A percentile compares a stretch with the other conserved stretches of the same genome.
Evolutionary conservation across 2,329 filamentous ascomycete genomes (phyloP).

Genomic region (Lithohypha guttulata): DNA sequence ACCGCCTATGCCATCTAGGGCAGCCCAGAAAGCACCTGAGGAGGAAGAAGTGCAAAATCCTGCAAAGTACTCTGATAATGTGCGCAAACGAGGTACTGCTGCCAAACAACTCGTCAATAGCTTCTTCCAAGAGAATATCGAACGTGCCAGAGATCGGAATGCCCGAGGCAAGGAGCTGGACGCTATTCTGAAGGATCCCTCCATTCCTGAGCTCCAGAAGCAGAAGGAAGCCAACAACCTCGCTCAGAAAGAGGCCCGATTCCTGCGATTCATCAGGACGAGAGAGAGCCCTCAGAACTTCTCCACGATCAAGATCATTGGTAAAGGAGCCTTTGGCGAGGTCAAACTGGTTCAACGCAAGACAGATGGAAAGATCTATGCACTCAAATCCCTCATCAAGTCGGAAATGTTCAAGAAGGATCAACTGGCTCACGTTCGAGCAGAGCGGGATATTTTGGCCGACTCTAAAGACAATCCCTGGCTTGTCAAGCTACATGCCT

Average conservation of each 20-base stretch:
- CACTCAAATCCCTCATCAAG: conserved; percentile 96
- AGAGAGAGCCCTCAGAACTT: conserved; percentile 93
- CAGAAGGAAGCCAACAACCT: conserved; percentile 76
- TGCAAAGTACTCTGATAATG: conserved; percentile 78
- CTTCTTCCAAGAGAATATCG: conserved; percentile 98
- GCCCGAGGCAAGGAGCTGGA: conserved; percentile 91
- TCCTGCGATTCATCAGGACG: conserved; percentile 85
- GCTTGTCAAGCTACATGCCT: conserved; percentile 97
- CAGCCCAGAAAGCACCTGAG: conserved; percentile 47
- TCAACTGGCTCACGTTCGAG: conserved; percentile 91
- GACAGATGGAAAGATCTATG: conserved; percentile 92
- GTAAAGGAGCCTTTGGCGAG: conserved; percentile 97
- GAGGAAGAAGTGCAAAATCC: conserved; percentile 68
- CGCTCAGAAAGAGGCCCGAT: conserved; percentile 80
- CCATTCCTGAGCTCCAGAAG: conserved; percentile 63
- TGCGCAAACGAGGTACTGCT: conserved; percentile 60
- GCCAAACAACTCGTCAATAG: conserved; percentile 56
- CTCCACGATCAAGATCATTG: conserved; percentile 92
- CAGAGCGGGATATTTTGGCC: conserved; percentile 92
- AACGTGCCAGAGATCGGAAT: conserved; percentile 88
- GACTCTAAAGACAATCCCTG: conserved; percentile 95
- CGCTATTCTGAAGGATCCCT: conserved; percentile 67
- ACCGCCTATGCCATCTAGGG: conserved; percentile 50
- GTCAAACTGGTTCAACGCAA: conserved; percentile 96
- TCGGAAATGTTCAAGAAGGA: conserved; percentile 99